A percentile compares a stretch with the other conserved stretches of the same genome.
These are phyloP conservation scores for Blastomyces percursus DNA, from an alignment of 2,329 filamentous ascomycete genomes.

Conservation along the genomic window DNA sequence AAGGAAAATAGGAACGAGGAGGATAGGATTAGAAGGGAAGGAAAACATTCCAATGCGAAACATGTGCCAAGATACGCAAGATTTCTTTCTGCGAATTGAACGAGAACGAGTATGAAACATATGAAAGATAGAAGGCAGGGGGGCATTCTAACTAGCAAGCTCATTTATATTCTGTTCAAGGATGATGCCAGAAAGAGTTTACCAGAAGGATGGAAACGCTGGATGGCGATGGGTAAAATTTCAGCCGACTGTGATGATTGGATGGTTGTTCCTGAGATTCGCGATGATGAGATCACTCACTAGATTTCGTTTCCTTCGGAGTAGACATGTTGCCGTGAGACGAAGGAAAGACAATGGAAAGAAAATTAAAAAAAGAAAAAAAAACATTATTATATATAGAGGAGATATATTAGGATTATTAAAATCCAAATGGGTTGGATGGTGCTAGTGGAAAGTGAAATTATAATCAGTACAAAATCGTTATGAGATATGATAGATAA, in stretches of 20 bases:
- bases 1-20: not conserved
- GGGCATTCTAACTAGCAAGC: not conserved
- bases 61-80: not conserved
- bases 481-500: not conserved
- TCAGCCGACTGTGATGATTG: not conserved
- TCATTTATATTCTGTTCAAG: not conserved
- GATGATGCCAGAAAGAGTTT: not conserved
- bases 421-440: constrained; percentile 61
- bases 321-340: not conserved
- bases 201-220: not conserved
- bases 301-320: not conserved
- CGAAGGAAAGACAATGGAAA: not conserved
- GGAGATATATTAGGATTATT: constrained; percentile 14
- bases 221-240: not conserved
- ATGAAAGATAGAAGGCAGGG: not conserved
- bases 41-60: not conserved
- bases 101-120: not conserved
- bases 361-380: not conserved
- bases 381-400: constrained; percentile 1
- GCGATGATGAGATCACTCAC: not conserved
- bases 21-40: not conserved
- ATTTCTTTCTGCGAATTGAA: not conserved
- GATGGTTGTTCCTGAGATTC: not conserved
- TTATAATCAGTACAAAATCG: not conserved
- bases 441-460: constrained; percentile 40